A percentile compares a stretch with the other conserved stretches of the same genome.
These are phyloP conservation scores for Sonneratia alba DNA, from an alignment of 345 rosid genomes.

Conservation along the genomic window DNA sequence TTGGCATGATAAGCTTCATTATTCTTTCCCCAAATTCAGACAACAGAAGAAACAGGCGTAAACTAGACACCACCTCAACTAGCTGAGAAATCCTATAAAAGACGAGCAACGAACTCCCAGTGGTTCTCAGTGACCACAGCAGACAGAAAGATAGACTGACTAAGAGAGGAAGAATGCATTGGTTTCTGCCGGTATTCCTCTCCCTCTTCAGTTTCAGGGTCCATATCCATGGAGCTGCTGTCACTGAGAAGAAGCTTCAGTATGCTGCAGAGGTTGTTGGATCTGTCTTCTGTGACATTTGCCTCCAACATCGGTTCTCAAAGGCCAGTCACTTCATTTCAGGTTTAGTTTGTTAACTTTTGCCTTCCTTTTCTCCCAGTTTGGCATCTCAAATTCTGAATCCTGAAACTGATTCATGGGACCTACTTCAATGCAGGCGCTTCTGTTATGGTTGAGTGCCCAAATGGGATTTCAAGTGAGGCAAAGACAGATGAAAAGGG, in stretches of 20 bases:
- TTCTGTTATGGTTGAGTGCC: slow-evolving; percentile 62
- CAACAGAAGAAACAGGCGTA: no score
- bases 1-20: no score
- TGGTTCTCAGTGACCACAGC: not conserved
- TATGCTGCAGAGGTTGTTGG: slow-evolving; percentile 63
- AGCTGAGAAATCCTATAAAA: not conserved
- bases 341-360: slow-evolving; percentile 31
- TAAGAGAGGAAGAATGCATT: slow-evolving; percentile 17
- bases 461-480: slow-evolving; percentile 32
- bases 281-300: slow-evolving; percentile 81
- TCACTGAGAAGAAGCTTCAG: slow-evolving; percentile 28
- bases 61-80: not conserved
- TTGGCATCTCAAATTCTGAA: not conserved
- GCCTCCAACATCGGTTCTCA: slow-evolving; percentile 47
- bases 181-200: slow-evolving; percentile 21
- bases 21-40: no score
- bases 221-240: slow-evolving; percentile 20
- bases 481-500: slow-evolving; percentile 61
- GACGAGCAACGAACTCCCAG: not conserved
- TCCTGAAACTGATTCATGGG: not conserved
- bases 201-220: slow-evolving; percentile 20
- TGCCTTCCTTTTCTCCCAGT: not conserved
- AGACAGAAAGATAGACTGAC: not conserved
- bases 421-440: slow-evolving; percentile 43
- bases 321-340: slow-evolving; percentile 62